Base-by-base conservation (phyloP, 2,329 filamentous ascomycete genomes). In the Purpureocillium lavendulum region DNA sequence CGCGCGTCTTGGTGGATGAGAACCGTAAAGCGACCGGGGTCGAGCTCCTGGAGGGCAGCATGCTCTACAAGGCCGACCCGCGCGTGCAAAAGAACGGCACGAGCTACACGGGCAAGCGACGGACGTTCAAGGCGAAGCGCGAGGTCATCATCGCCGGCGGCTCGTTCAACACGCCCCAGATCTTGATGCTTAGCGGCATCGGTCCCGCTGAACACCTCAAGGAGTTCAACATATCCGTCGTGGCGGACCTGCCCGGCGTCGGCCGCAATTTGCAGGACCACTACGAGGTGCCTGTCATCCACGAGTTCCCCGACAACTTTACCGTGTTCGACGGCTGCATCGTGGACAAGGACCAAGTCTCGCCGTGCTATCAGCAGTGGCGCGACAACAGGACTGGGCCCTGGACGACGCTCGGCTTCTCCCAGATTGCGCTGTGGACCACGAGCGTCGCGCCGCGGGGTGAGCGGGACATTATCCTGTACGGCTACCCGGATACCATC, bases 211-310 rank as follows among this genome's bases (percentile, higher is more conserved):
- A 55, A 1, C 62, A 68, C 15, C 59, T 77, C 2, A 38, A 60
- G 4, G 50, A 57, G n/a, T 60, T 68, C 38, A 51, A 63, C 13
- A 75, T 76, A 29, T 51, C 60, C 0, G 47, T 71, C 1, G 42
- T 75, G 2, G 59, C 60, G 4, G 61, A 70, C 31, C 60, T 69
- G 1, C 72, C 73, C 0, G 76, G 73, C 28, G 74, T 82, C 4
- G 77, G 77, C 24, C 67, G 61, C 29, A 78, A 79, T 54, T 59
- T 81, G 5, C 67, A 76, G 52, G 75, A 81, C 47, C 71, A 72
- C 36, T 70, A 70, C 46, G 71, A 49, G 30, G 29, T 47, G 15
- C 30, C 37, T 10, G 42, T 51, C 6, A 57, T 70, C 17, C 54
- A 61, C 15, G 57, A 48, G 14, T 14, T 40, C 2, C 28, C 46